A percentile compares a stretch with the other conserved stretches of the same genome.
Conservation (phyloP, 2,329 filamentous ascomycete species). For the Podosphaera xanthii region DNA sequence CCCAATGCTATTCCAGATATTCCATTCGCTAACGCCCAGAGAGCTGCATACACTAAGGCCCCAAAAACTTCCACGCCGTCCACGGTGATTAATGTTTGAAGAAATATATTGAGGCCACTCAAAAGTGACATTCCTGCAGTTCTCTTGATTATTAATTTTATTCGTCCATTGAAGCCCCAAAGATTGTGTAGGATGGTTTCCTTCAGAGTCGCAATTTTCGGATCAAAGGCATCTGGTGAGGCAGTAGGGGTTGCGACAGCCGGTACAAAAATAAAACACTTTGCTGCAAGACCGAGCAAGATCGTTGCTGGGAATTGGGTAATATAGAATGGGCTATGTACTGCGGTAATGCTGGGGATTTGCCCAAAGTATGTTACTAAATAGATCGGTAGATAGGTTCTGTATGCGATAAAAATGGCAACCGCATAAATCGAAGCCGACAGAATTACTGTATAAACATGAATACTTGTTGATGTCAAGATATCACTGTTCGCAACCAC, state of each 20-base stretch:
- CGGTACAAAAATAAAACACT: constrained; percentile 56
- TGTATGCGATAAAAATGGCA: constrained; percentile 45
- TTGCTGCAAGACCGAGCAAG: constrained; percentile 43
- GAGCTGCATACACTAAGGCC: constrained; percentile 44
- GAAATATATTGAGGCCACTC: constrained; percentile 33
- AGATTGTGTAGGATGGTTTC: constrained; percentile 53
- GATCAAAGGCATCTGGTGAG: constrained; percentile 32
- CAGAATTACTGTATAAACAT: constrained; percentile 41
- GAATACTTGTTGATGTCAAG: constrained; percentile 36
- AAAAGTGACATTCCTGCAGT: constrained; percentile 35
- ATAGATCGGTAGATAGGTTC: constrained; percentile 44
- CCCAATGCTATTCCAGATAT: constrained; percentile 33
- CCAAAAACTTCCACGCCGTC: constrained; percentile 47
- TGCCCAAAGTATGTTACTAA: constrained; percentile 57
- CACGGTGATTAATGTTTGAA: constrained; percentile 43
- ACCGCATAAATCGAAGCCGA: constrained; percentile 53
- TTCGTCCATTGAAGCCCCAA: constrained; percentile 41
- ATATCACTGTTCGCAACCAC: constrained; percentile 38
- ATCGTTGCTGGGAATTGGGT: constrained; percentile 34
- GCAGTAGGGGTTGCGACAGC: constrained; percentile 28
- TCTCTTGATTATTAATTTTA: constrained; percentile 39
- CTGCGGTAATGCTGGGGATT: constrained; percentile 44
- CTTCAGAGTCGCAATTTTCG: constrained; percentile 36
- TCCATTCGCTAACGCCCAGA: constrained; percentile 48
- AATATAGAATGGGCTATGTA: constrained; percentile 38